Percentiles rank a stretch among this genome's conserved stretches.
These are phyloP conservation scores for Athelia sp. DNA, from an alignment of 1,284 basidiomycete genomes.

Conservation along the genomic window DNA sequence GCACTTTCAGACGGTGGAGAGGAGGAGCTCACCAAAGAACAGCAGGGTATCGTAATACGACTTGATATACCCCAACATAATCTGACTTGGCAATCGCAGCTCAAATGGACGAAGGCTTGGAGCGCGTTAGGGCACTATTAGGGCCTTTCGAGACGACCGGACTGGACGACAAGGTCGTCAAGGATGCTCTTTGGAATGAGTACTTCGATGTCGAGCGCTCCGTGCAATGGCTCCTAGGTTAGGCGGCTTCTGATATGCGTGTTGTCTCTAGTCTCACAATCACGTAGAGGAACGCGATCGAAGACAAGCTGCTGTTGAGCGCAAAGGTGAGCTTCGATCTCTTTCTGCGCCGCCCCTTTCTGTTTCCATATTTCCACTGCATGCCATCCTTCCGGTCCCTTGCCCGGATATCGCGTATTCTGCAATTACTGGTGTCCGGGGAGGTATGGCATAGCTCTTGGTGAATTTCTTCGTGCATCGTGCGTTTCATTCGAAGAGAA, in stretches of 20 bases:
- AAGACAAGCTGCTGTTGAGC: slow-evolving; percentile 52
- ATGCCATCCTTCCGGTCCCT: slow-evolving; percentile 4
- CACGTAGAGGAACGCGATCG: slow-evolving; percentile 56
- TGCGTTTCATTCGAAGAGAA: not conserved
- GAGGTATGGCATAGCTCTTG: slow-evolving; percentile 9
- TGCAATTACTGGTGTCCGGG: slow-evolving; percentile 11
- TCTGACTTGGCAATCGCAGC: slow-evolving; percentile 35
- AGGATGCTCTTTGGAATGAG: slow-evolving; percentile 82
- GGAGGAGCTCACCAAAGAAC: slow-evolving; percentile 64
- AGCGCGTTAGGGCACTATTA: slow-evolving; percentile 61
- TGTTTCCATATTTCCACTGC: slow-evolving; percentile 23
- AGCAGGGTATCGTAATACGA: slow-evolving; percentile 45
- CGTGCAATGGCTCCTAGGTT: slow-evolving; percentile 69
- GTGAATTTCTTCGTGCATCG: not conserved
- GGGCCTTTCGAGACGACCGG: slow-evolving; percentile 64
- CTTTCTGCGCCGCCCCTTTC: slow-evolving; percentile 18
- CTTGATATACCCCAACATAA: slow-evolving; percentile 3
- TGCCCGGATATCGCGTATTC: slow-evolving; percentile 8
- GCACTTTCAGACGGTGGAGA: slow-evolving; percentile 67
- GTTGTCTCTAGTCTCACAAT: slow-evolving; percentile 3
- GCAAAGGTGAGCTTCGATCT: slow-evolving; percentile 83
- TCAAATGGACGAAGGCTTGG: slow-evolving; percentile 67
- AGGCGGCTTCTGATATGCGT: slow-evolving; percentile 17
- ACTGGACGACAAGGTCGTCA: slow-evolving; percentile 72
- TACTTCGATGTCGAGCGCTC: slow-evolving; percentile 86